Conservation (phyloP, 768 basidiomycete genomes). For the Suillus brevipes region DNA sequence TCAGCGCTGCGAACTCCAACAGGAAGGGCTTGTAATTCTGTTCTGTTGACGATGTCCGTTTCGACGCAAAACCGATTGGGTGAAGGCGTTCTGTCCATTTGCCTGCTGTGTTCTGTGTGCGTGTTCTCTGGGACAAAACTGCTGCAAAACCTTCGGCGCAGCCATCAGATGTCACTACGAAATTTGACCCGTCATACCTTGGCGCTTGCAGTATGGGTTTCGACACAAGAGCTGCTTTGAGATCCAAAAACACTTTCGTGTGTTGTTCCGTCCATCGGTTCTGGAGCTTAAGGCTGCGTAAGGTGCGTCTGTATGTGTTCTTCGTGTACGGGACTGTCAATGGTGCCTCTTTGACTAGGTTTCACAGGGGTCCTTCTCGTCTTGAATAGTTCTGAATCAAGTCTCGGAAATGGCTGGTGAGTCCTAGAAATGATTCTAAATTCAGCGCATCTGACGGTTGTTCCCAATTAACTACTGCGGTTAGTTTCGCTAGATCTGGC, state of each 20-base stretch:
- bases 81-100: neutral
- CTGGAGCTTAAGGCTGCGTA: conserved; percentile 20
- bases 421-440: conserved; percentile 36
- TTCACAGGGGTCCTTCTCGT: conserved; percentile 31
- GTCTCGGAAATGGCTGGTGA: neutral
- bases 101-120: neutral
- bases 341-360: conserved; percentile 25
- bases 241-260: neutral
- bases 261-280: neutral
- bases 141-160: conserved; percentile 22
- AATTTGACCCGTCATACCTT: conserved; percentile 16
- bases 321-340: conserved; percentile 23
- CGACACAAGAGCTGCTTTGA: neutral
- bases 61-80: neutral
- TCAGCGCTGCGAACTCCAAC: too few relatives aligned
- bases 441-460: conserved; percentile 28
- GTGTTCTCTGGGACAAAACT: conserved; percentile 18
- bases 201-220: conserved; percentile 18
- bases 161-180: conserved; percentile 24
- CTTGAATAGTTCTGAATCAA: conserved; percentile 37
- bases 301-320: conserved; percentile 24
- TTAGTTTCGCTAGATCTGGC: conserved; percentile 39
- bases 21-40: neutral
- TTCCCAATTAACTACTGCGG: conserved; percentile 37
- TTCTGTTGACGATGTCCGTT: neutral